These are phyloP conservation scores for Phoma sp. DNA, from an alignment of 2,329 filamentous ascomycete species.

Conservation along the genomic window DNA sequence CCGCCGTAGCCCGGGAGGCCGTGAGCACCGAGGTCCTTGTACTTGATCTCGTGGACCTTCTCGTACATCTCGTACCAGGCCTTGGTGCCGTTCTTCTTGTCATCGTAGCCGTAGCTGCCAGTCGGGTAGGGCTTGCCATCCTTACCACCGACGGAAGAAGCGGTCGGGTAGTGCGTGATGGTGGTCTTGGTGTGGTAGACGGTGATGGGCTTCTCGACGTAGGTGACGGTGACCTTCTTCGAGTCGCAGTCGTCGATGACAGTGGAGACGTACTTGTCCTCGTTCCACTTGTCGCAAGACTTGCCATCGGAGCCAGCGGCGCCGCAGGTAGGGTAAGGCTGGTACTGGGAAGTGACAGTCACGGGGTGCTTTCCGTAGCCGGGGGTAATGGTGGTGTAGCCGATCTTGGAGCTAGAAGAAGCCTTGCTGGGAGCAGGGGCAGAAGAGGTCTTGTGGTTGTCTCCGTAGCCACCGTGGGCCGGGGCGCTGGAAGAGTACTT, in stretches of 20 bases:
- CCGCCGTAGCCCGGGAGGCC: conserved; percentile 37
- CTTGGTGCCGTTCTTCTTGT: conserved; percentile 22
- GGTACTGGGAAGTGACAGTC: conserved; percentile 42
- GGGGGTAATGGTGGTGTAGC: conserved; percentile 39
- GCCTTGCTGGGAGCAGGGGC: conserved; percentile 17
- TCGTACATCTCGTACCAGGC: conserved; percentile 42
- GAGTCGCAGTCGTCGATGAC: conserved; percentile 35
- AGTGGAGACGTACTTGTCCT: conserved; percentile 38
- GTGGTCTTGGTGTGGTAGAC: conserved; percentile 39
- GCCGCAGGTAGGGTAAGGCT: conserved; percentile 39
- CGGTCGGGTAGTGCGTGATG: conserved; percentile 28
- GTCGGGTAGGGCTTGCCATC: conserved; percentile 7
- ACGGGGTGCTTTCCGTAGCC: conserved; percentile 34
- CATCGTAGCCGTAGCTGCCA: conserved; percentile 13
- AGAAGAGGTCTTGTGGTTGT: conserved; percentile 11
- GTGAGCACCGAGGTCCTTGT: conserved; percentile 38
- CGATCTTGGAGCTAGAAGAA: conserved; percentile 16
- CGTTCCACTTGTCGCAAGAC: conserved; percentile 28
- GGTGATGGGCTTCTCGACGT: conserved; percentile 33
- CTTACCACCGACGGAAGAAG: conserved; percentile 20
- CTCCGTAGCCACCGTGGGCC: conserved; percentile 12
- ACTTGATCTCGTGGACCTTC: conserved; percentile 35
- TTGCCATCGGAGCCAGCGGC: conserved; percentile 12
- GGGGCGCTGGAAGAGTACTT: conserved; percentile 4
- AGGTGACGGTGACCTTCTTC: conserved; percentile 35